Percentiles rank a stretch among this genome's conserved stretches.
phyloP scores from a whole-genome alignment of 345 rosid genomes.

The Kandelia obovata region DNA sequence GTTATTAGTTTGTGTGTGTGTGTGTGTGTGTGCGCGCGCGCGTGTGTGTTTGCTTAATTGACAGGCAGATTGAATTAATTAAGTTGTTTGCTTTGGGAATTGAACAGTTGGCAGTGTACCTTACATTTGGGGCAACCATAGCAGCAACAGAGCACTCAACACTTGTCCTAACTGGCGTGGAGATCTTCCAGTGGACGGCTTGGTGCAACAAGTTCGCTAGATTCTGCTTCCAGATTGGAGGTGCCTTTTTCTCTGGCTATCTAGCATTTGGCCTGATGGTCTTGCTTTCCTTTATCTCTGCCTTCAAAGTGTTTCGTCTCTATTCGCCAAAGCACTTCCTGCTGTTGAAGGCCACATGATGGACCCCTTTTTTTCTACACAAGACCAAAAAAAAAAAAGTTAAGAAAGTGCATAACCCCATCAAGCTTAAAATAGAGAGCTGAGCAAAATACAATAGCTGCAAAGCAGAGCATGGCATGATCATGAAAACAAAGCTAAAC shows the following conservation, averaged over 20 bases:
- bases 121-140: constrained; percentile 38
- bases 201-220: constrained; percentile 60
- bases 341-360: constrained; percentile 28
- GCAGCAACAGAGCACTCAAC: constrained; percentile 44
- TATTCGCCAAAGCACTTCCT: constrained; percentile 53
- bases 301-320: constrained; percentile 62
- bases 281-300: constrained; percentile 44
- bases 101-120: constrained; percentile 46
- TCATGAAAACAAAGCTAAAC: no score
- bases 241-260: constrained; percentile 39
- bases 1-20: no score
- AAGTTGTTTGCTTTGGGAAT: background rate
- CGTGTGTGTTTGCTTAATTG: background rate
- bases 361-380: background rate
- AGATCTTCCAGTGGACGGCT: constrained; percentile 63
- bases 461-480: no score
- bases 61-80: background rate
- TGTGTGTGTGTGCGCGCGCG: no score
- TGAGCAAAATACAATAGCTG: no score
- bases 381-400: no score
- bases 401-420: no score
- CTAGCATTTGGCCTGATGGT: constrained; percentile 33
- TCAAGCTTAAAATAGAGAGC: no score
- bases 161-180: constrained; percentile 43
- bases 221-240: constrained; percentile 65